Base-by-base conservation (phyloP, 2,329 filamentous ascomycete species). In the Nannizziopsis barbatae region DNA sequence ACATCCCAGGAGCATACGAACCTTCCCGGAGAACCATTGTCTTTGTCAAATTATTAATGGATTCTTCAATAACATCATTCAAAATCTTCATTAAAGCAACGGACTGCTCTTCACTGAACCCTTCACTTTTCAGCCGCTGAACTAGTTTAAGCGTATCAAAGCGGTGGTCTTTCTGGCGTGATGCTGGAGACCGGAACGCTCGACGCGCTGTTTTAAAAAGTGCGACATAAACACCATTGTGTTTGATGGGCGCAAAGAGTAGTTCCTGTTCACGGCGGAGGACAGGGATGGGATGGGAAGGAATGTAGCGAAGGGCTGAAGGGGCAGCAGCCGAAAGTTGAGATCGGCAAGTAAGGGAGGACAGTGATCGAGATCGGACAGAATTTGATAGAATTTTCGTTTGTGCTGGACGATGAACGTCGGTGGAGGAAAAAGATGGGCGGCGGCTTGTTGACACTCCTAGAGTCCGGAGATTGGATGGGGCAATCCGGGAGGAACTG, bases 131-230 rank as follows among this genome's bases (percentile, higher is more conserved):
- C 36, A 98, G 73, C 45, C 86, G 77, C 69, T 95, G 86, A 35
- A 98, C 89, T 63, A 98, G 95, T 70, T 95, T 95, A 53, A 98
- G 77, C 0, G 92, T 98, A 68, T 98, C 92, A 64, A 98, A 98
- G 67, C 98, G 89, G 67, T 98, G 92, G 60, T 95, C 89, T 55
- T 84, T 79, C 45, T 66, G 63, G 44, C 71, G 75, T 33, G 68
- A 60, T 1, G 77, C 64, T 0, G 86, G 83, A 32, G 80, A 76
- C 64, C 88, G 84, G 64, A 58, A 69, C 31, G 66, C 65, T 14
- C 64, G 64, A 17, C 62, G 62, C 10, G 68, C 67, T 10, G 63
- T 57, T 31, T 66, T 66, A 49, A 68, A 71, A 2, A 58, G 53
- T 10, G 69, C 65, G n/a, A 70, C 69, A 51, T 71, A 72, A 7